phyloP scores from a whole-genome alignment of 1,284 basidiomycete genomes.

The Pyrrhoderma noxium region DNA sequence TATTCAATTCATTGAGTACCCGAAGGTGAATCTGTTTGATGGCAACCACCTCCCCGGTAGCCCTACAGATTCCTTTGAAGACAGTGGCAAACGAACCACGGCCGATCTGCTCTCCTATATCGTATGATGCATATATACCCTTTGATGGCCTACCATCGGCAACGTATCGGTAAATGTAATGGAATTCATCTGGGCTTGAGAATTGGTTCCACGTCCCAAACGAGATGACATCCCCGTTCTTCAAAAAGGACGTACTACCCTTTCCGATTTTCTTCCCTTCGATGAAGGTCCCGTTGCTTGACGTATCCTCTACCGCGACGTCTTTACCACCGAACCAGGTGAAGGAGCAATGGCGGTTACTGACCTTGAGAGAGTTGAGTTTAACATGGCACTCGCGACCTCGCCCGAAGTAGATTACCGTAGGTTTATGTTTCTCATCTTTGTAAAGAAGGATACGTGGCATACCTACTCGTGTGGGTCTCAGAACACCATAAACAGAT shows the following conservation, averaged over 20 bases:
- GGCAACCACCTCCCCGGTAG: slow-evolving; percentile 57
- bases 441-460: slow-evolving; percentile 55
- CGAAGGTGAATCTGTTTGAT: slow-evolving; percentile 66
- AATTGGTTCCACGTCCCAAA: slow-evolving; percentile 54
- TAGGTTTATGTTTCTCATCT: slow-evolving; percentile 29
- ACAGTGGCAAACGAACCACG: slow-evolving; percentile 79
- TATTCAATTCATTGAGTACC: slow-evolving; percentile 28
- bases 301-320: slow-evolving; percentile 64
- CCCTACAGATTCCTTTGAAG: slow-evolving; percentile 56
- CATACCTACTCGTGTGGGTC: slow-evolving; percentile 46
- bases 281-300: slow-evolving; percentile 73
- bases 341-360: slow-evolving; percentile 60
- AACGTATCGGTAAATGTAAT: slow-evolving; percentile 49
- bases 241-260: slow-evolving; percentile 49
- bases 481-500: slow-evolving; percentile 63
- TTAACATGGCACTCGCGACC: slow-evolving; percentile 45
- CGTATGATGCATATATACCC: slow-evolving; percentile 58
- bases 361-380: slow-evolving; percentile 62
- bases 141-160: slow-evolving; percentile 40
- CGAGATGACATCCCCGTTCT: slow-evolving; percentile 76
- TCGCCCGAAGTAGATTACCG: slow-evolving; percentile 51
- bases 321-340: slow-evolving; percentile 54
- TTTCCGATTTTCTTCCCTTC: slow-evolving; percentile 44
- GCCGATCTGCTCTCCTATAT: slow-evolving; percentile 60
- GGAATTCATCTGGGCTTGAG: slow-evolving; percentile 51